Evolutionary conservation across 495 filamentous ascomycete genomes (phyloP).

Genomic region (Podospora appendiculata): DNA sequence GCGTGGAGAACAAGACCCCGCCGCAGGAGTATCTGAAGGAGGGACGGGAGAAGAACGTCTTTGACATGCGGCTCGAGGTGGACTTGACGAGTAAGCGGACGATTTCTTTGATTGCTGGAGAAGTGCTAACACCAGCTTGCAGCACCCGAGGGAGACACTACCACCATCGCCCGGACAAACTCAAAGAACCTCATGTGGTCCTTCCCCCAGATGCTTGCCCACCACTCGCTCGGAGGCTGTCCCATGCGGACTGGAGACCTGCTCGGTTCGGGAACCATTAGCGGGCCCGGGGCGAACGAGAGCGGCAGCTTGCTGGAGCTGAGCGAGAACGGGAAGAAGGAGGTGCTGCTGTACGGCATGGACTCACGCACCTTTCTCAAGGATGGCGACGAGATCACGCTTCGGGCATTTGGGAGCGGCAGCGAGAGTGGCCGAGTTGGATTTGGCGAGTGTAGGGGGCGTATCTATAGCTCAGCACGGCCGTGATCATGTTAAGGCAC

Average conservation of each 20-base stretch:
- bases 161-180: constrained; percentile 57
- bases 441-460: constrained; percentile 64
- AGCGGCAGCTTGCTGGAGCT: constrained; percentile 78
- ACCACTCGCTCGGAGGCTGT: constrained; percentile 84
- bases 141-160: constrained; percentile 55
- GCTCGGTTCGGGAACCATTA: constrained; percentile 85
- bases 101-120: background rate
- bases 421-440: constrained; percentile 55
- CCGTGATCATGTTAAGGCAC: too few species aligned
- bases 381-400: constrained; percentile 73
- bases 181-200: constrained; percentile 76
- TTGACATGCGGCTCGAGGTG: constrained; percentile 68
- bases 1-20: constrained; percentile 54
- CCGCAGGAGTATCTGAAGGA: constrained; percentile 67
- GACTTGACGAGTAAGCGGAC: constrained; percentile 54
- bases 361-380: constrained; percentile 69
- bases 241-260: constrained; percentile 75
- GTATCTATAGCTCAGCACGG: constrained; percentile 30
- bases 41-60: constrained; percentile 52
- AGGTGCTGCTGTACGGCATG: constrained; percentile 58
- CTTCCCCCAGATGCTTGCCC: constrained; percentile 90
- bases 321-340: constrained; percentile 56
- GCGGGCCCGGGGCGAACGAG: constrained; percentile 49
- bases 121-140: background rate
- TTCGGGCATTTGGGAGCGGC: constrained; percentile 55